A percentile compares a stretch with the other conserved stretches of the same genome.
These are phyloP conservation scores for Parietaria judaica DNA, from an alignment of 306 rosid genomes.

Conservation along the genomic window DNA sequence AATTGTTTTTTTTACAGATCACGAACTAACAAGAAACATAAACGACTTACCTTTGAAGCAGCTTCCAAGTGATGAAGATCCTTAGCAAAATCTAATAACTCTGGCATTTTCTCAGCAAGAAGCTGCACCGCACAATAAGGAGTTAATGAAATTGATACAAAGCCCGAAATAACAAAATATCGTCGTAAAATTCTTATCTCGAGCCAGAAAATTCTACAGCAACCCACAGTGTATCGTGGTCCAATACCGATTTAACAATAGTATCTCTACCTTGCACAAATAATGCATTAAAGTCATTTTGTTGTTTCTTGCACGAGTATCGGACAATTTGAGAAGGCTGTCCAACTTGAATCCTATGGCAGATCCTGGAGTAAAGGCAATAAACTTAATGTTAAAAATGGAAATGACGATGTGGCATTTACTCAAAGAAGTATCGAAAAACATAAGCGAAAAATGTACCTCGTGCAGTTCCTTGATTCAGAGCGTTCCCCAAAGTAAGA, in stretches of 20 bases:
- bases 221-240: no score
- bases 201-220: no score
- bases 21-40: slow-evolving; percentile 7
- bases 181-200: no score
- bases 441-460: slow-evolving; percentile 33
- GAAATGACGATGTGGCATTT: neutral
- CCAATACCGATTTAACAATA: neutral
- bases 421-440: neutral
- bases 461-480: slow-evolving; percentile 96
- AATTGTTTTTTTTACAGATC: slow-evolving; percentile 2
- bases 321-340: slow-evolving; percentile 95
- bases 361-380: slow-evolving; percentile 52
- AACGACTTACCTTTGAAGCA: slow-evolving; percentile 77
- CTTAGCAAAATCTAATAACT: slow-evolving; percentile 85
- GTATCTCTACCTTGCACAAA: slow-evolving; percentile 75
- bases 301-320: slow-evolving; percentile 97
- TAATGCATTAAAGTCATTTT: slow-evolving; percentile 99
- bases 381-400: neutral
- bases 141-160: no score
- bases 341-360: slow-evolving; percentile 97
- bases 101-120: slow-evolving; percentile 89
- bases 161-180: no score
- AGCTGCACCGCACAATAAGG: slow-evolving; percentile 31
- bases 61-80: slow-evolving; percentile 90
- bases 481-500: slow-evolving; percentile 91